Evolutionary conservation across 305 asterid species (phyloP), one percentile per base, ranked within the genome.

Genomic region (Fraxinus floribunda): DNA sequence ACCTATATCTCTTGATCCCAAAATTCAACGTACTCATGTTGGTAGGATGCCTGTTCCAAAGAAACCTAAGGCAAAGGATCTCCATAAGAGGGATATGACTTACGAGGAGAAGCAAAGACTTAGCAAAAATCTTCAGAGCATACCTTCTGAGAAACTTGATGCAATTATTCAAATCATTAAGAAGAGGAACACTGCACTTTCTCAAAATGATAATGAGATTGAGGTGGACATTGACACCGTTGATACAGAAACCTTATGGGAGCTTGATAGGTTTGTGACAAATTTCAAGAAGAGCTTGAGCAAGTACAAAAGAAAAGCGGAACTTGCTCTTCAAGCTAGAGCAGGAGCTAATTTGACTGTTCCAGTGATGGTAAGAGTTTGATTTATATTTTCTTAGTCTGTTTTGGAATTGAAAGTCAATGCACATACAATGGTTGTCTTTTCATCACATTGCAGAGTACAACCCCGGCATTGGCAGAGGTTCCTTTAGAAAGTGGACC

Each of bases 201-300:
- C 89, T 81, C 97, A 93, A 84, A 83, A 88, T 81, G 93, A 89
- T 83, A 93, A 92, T 81, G 97, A 93, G 88, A 90, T 93, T 46
- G 97, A 93, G 91, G 97, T 93, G 46, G 97, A 93, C 85, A 92
- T 93, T 62, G 97, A 93, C 76, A 91, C 81, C 81, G 96, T 93
- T 78, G 97, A 93, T 79, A 85, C 92, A 7, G 97, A 93, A 86
- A 93, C 97, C 16, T 90, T 93, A 22, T 93, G 96, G 96, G 96
- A 93, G 88, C 97, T 93, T 39, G 96, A 93, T 88, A 87, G 97
- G 79, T 92, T 91, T 82, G 95, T 93, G 83, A 90, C 93, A 22
- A 92, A 91, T 83, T 90, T 84, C 91, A 93, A 91, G 85, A 93
- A 92, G 91, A 87, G 90, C 85, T 82, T 93, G 89, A 93, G 92